phyloP scores from a whole-genome alignment of 1,284 basidiomycete species.

The Mycena sp. region DNA sequence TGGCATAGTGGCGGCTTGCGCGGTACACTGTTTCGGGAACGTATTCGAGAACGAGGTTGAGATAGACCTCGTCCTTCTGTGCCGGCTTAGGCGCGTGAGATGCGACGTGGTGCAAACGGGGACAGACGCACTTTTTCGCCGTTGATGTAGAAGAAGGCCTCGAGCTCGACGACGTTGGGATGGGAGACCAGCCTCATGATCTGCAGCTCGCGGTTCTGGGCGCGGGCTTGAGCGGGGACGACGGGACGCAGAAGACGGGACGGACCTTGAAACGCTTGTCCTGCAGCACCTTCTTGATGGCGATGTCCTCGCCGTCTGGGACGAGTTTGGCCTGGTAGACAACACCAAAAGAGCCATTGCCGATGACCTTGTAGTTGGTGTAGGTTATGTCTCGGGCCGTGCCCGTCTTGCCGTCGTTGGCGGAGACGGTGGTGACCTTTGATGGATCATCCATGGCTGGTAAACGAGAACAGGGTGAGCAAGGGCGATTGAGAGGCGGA shows the following conservation, averaged over 20 bases:
- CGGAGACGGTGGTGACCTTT: slow-evolving; percentile 94
- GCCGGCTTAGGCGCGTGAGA: slow-evolving; percentile 30
- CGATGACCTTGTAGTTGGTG: slow-evolving; percentile 98
- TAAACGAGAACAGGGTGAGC: slow-evolving; percentile 5
- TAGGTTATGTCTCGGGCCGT: slow-evolving; percentile 91
- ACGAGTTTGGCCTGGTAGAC: slow-evolving; percentile 91
- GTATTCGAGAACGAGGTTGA: slow-evolving; percentile 99
- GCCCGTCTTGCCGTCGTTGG: slow-evolving; percentile 94
- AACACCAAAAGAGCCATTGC: slow-evolving; percentile 98
- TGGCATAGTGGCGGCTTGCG: slow-evolving; percentile 98
- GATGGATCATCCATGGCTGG: slow-evolving; percentile 92
- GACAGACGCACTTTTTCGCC: slow-evolving; percentile 88
- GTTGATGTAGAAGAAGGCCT: slow-evolving; percentile 99
- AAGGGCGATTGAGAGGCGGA: background rate
- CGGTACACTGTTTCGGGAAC: slow-evolving; percentile 99
- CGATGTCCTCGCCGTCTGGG: slow-evolving; percentile 84
- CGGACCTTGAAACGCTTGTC: slow-evolving; percentile 99
- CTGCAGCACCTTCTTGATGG: slow-evolving; percentile 99
- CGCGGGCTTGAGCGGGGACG: slow-evolving; percentile 27
- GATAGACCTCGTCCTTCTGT: slow-evolving; percentile 99
- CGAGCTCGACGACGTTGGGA: slow-evolving; percentile 98
- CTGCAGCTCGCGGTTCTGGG: slow-evolving; percentile 97
- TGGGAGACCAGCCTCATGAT: slow-evolving; percentile 99
- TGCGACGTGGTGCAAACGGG: slow-evolving; percentile 21
- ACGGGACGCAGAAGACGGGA: slow-evolving; percentile 36